These are phyloP conservation scores for Musa schizocarpa DNA, from an alignment of 176 grass and related monocot species.

Conservation along the genomic window DNA sequence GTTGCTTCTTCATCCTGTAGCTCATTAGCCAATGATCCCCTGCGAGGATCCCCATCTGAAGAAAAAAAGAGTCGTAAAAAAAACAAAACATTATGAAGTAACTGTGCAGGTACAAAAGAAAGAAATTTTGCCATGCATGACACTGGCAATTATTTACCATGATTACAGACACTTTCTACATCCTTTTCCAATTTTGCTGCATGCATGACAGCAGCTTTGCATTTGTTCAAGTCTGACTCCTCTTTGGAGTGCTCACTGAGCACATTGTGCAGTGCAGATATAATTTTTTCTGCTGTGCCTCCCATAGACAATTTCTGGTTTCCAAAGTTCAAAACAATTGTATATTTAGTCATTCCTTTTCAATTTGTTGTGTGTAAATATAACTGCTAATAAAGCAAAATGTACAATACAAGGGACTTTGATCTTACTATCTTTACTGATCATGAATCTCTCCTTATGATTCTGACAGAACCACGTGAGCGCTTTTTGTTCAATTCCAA, in stretches of 20 bases:
- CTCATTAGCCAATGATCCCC: slow-evolving; percentile 50
- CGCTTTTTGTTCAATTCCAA: slow-evolving; percentile 91
- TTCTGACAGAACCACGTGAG: slow-evolving; percentile 58
- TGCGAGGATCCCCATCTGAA: slow-evolving; percentile 58
- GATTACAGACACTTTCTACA: slow-evolving; percentile 46
- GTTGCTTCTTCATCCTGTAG: slow-evolving; percentile 53
- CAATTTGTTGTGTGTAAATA: neutral
- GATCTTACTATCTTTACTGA: slow-evolving; percentile 76
- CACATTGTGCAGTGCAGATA: slow-evolving; percentile 76
- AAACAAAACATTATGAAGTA: neutral
- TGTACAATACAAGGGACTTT: neutral
- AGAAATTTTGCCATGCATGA: neutral
- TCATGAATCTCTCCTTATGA: slow-evolving; percentile 74
- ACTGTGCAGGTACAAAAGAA: neutral
- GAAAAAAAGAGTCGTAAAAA: slow-evolving; percentile 31
- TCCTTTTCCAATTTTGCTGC: slow-evolving; percentile 82
- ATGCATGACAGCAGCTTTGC: slow-evolving; percentile 43
- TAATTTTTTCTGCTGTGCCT: slow-evolving; percentile 74
- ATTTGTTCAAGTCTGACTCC: slow-evolving; percentile 66
- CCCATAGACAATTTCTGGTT: slow-evolving; percentile 80
- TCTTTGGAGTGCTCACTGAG: slow-evolving; percentile 45
- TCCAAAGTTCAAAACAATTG: slow-evolving; percentile 3
- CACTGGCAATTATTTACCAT: slow-evolving; percentile 37
- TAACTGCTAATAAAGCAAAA: slow-evolving; percentile 7
- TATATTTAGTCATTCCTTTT: slow-evolving; percentile 15